A percentile compares a stretch with the other conserved stretches of the same genome.
Conservation (phyloP, 2,329 filamentous ascomycete species). For the Grosmannia serpens region DNA sequence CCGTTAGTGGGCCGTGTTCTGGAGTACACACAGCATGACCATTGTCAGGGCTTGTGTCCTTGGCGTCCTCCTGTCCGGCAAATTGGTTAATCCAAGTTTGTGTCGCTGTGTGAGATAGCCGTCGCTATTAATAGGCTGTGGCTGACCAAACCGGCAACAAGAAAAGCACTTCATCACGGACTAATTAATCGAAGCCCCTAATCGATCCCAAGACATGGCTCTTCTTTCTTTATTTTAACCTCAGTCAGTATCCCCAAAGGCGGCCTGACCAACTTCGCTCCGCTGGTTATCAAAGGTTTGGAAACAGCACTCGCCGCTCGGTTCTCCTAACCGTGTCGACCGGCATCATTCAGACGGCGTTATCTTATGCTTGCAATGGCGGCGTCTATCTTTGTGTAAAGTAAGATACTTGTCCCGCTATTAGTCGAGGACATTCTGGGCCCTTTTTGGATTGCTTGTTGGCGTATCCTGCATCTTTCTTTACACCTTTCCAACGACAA, state of each 20-base stretch:
- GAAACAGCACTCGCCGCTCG: constrained; percentile 30
- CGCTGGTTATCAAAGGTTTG: constrained; percentile 39
- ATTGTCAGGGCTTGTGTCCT: constrained; percentile 27
- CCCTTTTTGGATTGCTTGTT: constrained; percentile 37
- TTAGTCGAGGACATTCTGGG: constrained; percentile 28
- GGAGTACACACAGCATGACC: constrained; percentile 35
- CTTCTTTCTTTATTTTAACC: constrained; percentile 33
- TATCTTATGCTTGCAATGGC: not conserved
- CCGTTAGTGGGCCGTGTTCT: constrained; percentile 37
- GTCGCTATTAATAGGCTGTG: constrained; percentile 40
- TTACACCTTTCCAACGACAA: not conserved
- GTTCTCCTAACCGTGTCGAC: constrained; percentile 40
- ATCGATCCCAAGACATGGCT: constrained; percentile 41
- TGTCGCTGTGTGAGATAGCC: constrained; percentile 27
- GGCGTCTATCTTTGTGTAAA: not conserved
- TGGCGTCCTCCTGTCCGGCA: constrained; percentile 35
- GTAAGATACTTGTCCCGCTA: constrained; percentile 25
- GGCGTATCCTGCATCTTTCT: constrained; percentile 17
- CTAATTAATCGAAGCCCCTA: constrained; percentile 40
- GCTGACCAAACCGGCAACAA: constrained; percentile 47
- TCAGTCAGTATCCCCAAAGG: constrained; percentile 39
- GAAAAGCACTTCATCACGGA: constrained; percentile 39
- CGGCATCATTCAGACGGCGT: not conserved
- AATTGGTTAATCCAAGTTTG: constrained; percentile 30
- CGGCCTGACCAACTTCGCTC: constrained; percentile 42